Base-by-base conservation (phyloP, 805 yeast genomes). In the Saccharomycopsis schoenii region DNA sequence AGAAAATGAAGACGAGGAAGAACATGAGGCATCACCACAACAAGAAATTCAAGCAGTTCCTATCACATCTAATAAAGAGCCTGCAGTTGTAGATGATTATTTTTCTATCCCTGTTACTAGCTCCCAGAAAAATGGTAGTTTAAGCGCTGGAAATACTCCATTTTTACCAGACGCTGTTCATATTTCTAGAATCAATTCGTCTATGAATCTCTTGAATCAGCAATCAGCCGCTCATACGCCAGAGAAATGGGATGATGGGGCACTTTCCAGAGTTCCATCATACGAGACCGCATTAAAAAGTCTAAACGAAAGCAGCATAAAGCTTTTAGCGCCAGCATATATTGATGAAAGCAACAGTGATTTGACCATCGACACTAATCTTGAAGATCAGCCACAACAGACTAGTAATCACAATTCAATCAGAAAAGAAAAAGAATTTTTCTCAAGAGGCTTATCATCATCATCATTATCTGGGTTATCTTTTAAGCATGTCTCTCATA, bases 211-310 rank as follows among this genome's bases (percentile, higher is more conserved):
- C 37, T 56, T 67, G 62, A 60, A 67, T 34, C 39, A 54, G n/a
- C 55, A 58, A 15, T 55, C 62, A 21, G 63, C 43, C 63, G 64
- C 60, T 3, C 66, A 62, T 34, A 59, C 60, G 19, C 62, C 65
- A 4, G 64, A 62, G 6, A 79, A 74, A 36, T 75, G 79, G 77
- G 79, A 80, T 61, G 63, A 77, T 1, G 70, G 71, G 5, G 71
- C 76, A 1, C 66, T 89, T 65, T 83, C 87, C 21, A 75, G 83
- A 57, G 97, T 93, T 6, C 98, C 98, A 0, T 84, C 96, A 0
- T 93, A 93, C 72, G 80, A 79, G 8, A 85, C 88, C 39, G 97
- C 98, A 0, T 72, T 91, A 71, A 81, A 80, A 67, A 47, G 34
- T 24, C 21, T 47, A n/a, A 21, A 47, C 21, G 52, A 47, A 25